Evolutionary conservation across 192 early-diverging fungal species (phyloP), one percentile per base, ranked within the genome.

Genomic region (Phlyctochytrium arcticum): DNA sequence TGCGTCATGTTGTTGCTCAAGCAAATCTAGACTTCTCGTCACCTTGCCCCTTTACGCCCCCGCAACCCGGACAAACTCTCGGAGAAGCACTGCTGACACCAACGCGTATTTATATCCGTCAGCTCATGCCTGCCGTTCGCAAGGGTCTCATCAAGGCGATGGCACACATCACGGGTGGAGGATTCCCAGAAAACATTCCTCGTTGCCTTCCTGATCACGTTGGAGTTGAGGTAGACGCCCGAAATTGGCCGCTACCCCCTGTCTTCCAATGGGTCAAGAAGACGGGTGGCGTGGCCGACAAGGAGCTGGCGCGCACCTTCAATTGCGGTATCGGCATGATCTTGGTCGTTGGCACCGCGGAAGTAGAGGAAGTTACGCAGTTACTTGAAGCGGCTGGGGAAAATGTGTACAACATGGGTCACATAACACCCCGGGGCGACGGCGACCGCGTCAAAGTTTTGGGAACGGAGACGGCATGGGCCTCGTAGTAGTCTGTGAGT

Each of bases 291-390:
- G 75, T 94, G 27, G 82, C 84, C 2, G 78, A 85, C 58, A 73
- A 82, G 58, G 96, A 99, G 73, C 88, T 99, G 81, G 87, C 92
- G 6, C 85, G 97, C 49, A 98, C 97, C 0, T 99, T 99, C 82
- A 99, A 99, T 88, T 97, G 95, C 73, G 97, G 97, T 62, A 92
- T 99, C 62, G 97, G 97, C 57, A 97, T 99, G 96, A 90, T 96
- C 27, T 70, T 98, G 7, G 85, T 98, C 30, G 93, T 92, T 9
- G 82, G 82, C 36, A 47, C 64, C 24, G 83, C 75, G 27, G 66
- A 91, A 65, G 87, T 85, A 29, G 75, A 58, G 33, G 78, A 82
- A 26, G 86, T 93, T 34, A 77, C 78, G 15, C 46, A 60, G 0
- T 58, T 86, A 8, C 79, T 94, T 42, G 62, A 75, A 31, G 79